Evolutionary conservation across 495 filamentous ascomycete genomes (phyloP).

Genomic region (Aspergillus homomorphus): DNA sequence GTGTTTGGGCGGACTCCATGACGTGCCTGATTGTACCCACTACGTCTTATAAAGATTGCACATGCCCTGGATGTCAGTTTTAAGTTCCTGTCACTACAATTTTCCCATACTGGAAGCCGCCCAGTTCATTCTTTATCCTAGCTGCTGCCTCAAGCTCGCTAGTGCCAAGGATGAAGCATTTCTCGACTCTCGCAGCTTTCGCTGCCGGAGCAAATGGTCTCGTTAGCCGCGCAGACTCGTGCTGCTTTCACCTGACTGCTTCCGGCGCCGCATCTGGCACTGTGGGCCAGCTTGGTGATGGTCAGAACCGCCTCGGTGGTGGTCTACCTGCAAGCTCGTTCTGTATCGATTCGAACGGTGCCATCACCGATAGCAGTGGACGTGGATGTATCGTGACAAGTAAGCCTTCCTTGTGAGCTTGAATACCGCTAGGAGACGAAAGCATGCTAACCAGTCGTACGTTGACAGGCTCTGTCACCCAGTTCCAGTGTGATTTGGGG

Average conservation of each 20-base stretch:
- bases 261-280: constrained; percentile 45
- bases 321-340: constrained; percentile 36
- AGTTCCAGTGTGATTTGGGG: constrained; percentile 64
- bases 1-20: constrained; percentile 7
- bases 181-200: constrained; percentile 36
- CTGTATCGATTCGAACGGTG: constrained; percentile 46
- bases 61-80: constrained; percentile 60
- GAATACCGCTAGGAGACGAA: constrained; percentile 3
- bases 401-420: constrained; percentile 20
- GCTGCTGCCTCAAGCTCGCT: constrained; percentile 15
- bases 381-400: constrained; percentile 59
- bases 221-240: constrained; percentile 36
- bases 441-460: constrained; percentile 13
- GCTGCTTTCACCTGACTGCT: constrained; percentile 51
- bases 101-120: constrained; percentile 6
- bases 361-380: constrained; percentile 50
- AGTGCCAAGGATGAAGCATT: constrained; percentile 32
- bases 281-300: constrained; percentile 52
- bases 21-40: constrained; percentile 16
- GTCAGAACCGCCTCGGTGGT: constrained; percentile 53
- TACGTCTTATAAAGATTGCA: constrained; percentile 27
- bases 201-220: constrained; percentile 41
- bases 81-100: constrained; percentile 45
- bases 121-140: constrained; percentile 13
- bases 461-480: constrained; percentile 48